These are phyloP conservation scores for Cucumis melo DNA, from an alignment of 306 rosid species.

Conservation along the genomic window DNA sequence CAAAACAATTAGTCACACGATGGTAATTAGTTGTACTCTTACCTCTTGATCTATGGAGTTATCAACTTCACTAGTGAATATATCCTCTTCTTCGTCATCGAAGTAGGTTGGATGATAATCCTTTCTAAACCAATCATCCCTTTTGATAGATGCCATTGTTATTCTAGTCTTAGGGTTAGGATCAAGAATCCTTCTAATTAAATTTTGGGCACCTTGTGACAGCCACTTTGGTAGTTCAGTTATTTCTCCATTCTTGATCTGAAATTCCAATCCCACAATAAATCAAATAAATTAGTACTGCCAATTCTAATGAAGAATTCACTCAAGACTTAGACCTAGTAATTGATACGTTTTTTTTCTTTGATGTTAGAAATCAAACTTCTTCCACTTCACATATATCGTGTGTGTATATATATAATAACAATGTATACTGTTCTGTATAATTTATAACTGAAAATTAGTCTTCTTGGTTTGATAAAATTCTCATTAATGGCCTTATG, in stretches of 20 bases:
- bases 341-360: too few species aligned
- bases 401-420: too few species aligned
- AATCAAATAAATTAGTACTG: too few species aligned
- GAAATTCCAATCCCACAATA: not conserved
- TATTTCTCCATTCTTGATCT: constrained; percentile 65
- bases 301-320: too few species aligned
- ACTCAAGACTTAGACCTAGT: too few species aligned
- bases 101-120: constrained; percentile 39
- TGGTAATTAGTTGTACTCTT: not conserved
- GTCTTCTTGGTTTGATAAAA: too few species aligned
- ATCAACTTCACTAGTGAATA: constrained; percentile 8
- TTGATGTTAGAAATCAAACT: too few species aligned
- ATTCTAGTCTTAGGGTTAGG: constrained; percentile 59
- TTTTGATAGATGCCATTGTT: constrained; percentile 50
- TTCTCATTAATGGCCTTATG: too few species aligned
- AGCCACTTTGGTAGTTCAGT: constrained; percentile 53
- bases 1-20: too few species aligned
- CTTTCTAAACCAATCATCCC: constrained; percentile 73
- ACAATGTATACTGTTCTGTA: too few species aligned
- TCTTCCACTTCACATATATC: too few species aligned
- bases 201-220: constrained; percentile 50
- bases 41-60: constrained; percentile 28
- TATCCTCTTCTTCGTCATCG: constrained; percentile 62
- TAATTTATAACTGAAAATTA: too few species aligned
- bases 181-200: constrained; percentile 69